phyloP scores from a whole-genome alignment of 441 rosid species.

The Erodium trifolium region DNA sequence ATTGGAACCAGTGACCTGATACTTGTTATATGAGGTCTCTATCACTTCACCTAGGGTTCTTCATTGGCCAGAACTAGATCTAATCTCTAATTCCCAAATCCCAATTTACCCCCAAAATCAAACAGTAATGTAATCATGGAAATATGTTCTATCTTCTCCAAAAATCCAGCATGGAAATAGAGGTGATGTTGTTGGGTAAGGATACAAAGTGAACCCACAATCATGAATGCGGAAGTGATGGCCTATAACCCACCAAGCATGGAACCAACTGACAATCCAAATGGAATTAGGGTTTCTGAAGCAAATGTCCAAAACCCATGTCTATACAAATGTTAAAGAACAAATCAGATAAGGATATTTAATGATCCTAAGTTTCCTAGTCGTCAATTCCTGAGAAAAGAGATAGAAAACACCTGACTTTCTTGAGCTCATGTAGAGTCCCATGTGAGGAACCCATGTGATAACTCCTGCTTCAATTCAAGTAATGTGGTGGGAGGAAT shows the following conservation, averaged over 20 bases:
- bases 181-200: not conserved
- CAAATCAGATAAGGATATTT: not conserved
- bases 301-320: not conserved
- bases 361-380: not conserved
- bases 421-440: not conserved
- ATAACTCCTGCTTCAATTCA: too few relatives aligned
- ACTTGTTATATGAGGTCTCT: too few relatives aligned
- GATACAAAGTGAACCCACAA: not conserved
- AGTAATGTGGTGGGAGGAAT: too few relatives aligned
- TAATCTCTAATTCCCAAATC: not conserved
- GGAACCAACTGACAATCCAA: not conserved
- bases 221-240: not conserved
- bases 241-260: not conserved
- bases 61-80: too few relatives aligned
- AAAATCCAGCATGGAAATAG: not conserved
- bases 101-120: slow-evolving; percentile 1
- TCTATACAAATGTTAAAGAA: not conserved
- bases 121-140: not conserved
- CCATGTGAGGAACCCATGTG: too few relatives aligned
- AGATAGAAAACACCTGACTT: not conserved
- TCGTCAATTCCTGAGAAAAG: not conserved
- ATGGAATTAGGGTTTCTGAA: not conserved
- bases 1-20: too few relatives aligned
- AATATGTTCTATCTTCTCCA: not conserved
- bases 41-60: too few relatives aligned